phyloP scores from a whole-genome alignment of 202 grass and related monocot species.

The Carex arenaria region DNA sequence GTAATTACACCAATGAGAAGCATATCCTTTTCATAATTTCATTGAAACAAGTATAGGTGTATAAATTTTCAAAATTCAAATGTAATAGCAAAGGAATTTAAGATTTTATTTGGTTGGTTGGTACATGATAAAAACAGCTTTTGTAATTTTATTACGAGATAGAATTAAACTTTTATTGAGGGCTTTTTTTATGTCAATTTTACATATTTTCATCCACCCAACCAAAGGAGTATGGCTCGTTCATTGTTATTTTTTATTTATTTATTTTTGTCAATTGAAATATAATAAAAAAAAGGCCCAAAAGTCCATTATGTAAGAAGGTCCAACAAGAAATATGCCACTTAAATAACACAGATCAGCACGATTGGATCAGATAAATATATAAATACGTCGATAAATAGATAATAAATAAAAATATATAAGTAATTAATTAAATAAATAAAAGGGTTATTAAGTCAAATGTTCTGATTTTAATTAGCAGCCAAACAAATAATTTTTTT shows the following conservation, averaged over 20 bases:
- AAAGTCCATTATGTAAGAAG: background rate
- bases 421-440: background rate
- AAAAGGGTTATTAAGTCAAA: background rate
- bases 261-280: background rate
- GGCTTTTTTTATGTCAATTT: background rate
- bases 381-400: background rate
- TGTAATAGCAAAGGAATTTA: background rate
- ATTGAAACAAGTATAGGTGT: background rate
- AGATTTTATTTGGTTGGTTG: background rate
- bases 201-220: background rate
- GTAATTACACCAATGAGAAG: background rate
- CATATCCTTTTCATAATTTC: background rate
- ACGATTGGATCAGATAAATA: background rate
- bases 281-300: background rate
- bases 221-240: background rate
- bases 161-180: background rate
- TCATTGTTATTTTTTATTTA: background rate
- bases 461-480: background rate
- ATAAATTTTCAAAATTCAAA: background rate
- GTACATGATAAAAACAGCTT: background rate
- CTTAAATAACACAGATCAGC: background rate
- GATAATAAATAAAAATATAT: background rate
- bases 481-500: background rate
- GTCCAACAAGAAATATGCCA: background rate
- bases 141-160: background rate